phyloP scores from a whole-genome alignment of 176 grass and related monocot species.

The Eleusine indica region DNA sequence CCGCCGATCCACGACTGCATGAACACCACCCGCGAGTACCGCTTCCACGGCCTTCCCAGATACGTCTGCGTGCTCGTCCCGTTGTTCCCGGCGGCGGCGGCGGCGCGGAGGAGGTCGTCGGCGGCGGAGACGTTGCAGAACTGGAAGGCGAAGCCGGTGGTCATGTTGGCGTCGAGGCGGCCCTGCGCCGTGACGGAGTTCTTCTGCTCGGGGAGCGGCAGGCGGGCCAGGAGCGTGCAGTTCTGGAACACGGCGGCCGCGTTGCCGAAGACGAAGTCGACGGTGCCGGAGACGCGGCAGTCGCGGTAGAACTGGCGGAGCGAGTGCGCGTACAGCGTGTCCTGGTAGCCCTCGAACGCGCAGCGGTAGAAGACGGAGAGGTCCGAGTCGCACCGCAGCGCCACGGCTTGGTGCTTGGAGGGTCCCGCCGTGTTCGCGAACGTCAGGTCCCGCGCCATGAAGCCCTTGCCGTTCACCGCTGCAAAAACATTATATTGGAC shows the following conservation, averaged over 20 bases:
- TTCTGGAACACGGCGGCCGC: conserved; percentile 77
- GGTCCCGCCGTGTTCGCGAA: conserved; percentile 81
- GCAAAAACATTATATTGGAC: neutral
- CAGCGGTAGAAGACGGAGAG: conserved; percentile 84
- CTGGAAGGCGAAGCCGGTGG: conserved; percentile 77
- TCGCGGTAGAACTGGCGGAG: conserved; percentile 92
- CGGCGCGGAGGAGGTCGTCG: conserved; percentile 28
- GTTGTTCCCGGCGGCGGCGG: too few relatives aligned
- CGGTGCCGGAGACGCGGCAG: conserved; percentile 60
- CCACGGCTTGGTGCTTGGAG: conserved; percentile 76
- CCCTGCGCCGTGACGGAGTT: conserved; percentile 84
- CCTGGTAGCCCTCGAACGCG: conserved; percentile 78
- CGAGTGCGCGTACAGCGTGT: conserved; percentile 94
- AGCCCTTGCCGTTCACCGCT: conserved; percentile 65
- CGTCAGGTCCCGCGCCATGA: conserved; percentile 80
- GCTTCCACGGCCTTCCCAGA: conserved; percentile 75
- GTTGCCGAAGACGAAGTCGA: conserved; percentile 96
- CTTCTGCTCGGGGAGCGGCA: conserved; percentile 49
- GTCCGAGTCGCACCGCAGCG: conserved; percentile 77
- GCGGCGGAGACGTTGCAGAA: conserved; percentile 70
- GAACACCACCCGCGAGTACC: conserved; percentile 56
- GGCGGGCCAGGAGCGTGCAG: conserved; percentile 49
- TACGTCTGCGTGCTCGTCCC: conserved; percentile 38
- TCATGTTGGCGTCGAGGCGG: conserved; percentile 56
- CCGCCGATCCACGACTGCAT: conserved; percentile 63